Evolutionary conservation across 2,329 filamentous ascomycete species (phyloP), one percentile per base, ranked within the genome.

Genomic region (Ilyonectria robusta): DNA sequence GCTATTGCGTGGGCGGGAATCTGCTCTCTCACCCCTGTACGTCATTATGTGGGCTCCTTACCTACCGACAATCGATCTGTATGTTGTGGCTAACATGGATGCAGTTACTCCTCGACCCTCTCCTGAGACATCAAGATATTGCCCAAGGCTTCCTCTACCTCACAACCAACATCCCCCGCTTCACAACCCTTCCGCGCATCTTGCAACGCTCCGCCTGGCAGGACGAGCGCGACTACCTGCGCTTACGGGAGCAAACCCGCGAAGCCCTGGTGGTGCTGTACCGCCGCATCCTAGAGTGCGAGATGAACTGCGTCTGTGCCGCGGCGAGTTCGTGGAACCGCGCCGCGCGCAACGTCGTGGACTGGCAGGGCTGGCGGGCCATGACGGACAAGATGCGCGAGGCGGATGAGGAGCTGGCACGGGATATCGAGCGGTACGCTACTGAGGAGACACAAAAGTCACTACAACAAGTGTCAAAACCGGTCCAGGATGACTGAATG

Each of bases 271-370:
- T 77, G 1, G 68, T 68, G 5, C 67, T 81, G 6, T 80, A 79
- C 68, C 75, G 78, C 21, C 72, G 69, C 15, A 72, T 81, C 5
- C 74, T 82, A 29, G 80, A 82, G 62, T 78, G 80, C 59, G 79
- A 82, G 70, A 82, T 82, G 80, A 81, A 81, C 59, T 79, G 78
- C 70, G 77, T 82, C 10, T 82, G 80, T 65, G 80, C 80, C 6
- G 72, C 79, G 17, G 80, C 79, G 3, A 79, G 78, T 64, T 74
- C 77, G 11, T 81, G 79, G 79, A 81, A 81, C 54, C 72, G 75
- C 29, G 79, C 76, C 0, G 80, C 79, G 3, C 79, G 78, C 60
- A 80, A 81, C 46, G 77, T 81, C 10, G 79, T 82, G 26, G 72
- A 77, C 50, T 81, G 80, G 79, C 67, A 77, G 31, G 76, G 70